Percentiles rank a stretch among this genome's conserved stretches.
Conservation (phyloP, 495 filamentous ascomycete genomes). For the Trichocladium antarcticum region DNA sequence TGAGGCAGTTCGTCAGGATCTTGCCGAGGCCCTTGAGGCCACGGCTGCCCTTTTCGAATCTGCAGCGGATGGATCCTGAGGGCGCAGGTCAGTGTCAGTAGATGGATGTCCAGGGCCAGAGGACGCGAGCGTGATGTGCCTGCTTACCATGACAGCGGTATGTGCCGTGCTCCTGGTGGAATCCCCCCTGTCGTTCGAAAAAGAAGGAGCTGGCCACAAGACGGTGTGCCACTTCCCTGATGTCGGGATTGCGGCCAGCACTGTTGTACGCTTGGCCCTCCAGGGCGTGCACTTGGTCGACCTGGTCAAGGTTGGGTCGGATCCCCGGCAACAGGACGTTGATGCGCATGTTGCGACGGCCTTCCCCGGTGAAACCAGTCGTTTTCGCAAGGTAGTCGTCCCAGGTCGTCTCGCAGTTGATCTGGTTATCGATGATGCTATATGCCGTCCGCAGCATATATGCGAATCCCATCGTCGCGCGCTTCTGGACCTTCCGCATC, state of each 20-base stretch:
- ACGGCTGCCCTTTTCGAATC: slow-evolving; percentile 19
- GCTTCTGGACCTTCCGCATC: slow-evolving; percentile 22
- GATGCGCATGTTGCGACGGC: slow-evolving; percentile 24
- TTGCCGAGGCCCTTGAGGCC: slow-evolving; percentile 24
- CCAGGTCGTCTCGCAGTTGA: slow-evolving; percentile 24
- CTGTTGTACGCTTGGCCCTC: slow-evolving; percentile 19
- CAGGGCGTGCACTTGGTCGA: slow-evolving; percentile 13
- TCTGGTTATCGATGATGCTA: slow-evolving; percentile 13
- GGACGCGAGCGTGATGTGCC: background rate
- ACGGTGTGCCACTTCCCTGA: slow-evolving; percentile 27
- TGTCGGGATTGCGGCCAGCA: slow-evolving; percentile 15
- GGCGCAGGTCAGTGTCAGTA: background rate
- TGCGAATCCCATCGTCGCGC: background rate
- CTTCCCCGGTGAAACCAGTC: slow-evolving; percentile 1
- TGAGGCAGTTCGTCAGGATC: slow-evolving; percentile 20
- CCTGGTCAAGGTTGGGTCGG: slow-evolving; percentile 18
- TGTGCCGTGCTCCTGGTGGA: slow-evolving; percentile 17
- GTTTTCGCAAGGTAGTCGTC: slow-evolving; percentile 20
- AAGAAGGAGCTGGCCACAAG: slow-evolving; percentile 33
- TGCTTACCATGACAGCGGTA: slow-evolving; percentile 23
- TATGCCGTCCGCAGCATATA: slow-evolving; percentile 8
- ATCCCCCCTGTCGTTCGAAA: slow-evolving; percentile 25
- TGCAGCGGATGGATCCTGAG: slow-evolving; percentile 27
- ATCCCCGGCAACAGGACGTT: slow-evolving; percentile 19
- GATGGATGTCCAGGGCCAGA: background rate